These are phyloP conservation scores for Erodium moschatum DNA, from an alignment of 441 rosid genomes.

Conservation along the genomic window DNA sequence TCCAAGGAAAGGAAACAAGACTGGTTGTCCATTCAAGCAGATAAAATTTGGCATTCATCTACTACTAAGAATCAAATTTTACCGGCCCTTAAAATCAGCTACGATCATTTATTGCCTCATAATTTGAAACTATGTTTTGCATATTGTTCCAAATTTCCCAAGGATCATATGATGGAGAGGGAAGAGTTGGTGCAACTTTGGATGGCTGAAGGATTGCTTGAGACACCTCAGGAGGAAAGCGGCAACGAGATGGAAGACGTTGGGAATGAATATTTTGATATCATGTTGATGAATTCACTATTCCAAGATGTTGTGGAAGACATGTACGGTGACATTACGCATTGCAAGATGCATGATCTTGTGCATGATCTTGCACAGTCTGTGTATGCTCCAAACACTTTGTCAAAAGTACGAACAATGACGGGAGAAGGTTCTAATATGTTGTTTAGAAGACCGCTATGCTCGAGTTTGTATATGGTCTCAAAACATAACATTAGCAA, in stretches of 20 bases:
- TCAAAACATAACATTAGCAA: too few relatives aligned
- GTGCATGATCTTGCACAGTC: conserved; percentile 12
- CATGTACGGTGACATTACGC: neutral
- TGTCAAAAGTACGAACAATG: conserved; percentile 3
- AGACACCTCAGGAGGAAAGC: neutral
- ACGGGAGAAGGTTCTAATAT: neutral
- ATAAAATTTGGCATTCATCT: neutral
- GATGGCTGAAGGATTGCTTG: conserved; percentile 18
- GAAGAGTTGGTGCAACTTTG: conserved; percentile 9
- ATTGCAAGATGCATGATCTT: conserved; percentile 15
- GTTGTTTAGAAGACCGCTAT: too few relatives aligned
- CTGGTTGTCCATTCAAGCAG: neutral
- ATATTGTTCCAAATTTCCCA: conserved; percentile 14
- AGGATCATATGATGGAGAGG: neutral
- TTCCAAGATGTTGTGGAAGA: conserved; percentile 10
- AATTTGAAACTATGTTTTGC: conserved; percentile 14
- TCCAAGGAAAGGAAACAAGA: too few relatives aligned
- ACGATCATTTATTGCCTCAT: conserved; percentile 4
- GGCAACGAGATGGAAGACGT: conserved; percentile 1
- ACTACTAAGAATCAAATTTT: neutral
- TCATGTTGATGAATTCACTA: neutral
- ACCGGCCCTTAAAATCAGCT: conserved; percentile 1
- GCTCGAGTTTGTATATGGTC: too few relatives aligned
- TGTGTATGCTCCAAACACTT: neutral
- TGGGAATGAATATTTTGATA: neutral